Percentiles rank a stretch among this genome's conserved stretches.
phyloP scores from a whole-genome alignment of 1,284 basidiomycete genomes.

The Trametes hirsuta region DNA sequence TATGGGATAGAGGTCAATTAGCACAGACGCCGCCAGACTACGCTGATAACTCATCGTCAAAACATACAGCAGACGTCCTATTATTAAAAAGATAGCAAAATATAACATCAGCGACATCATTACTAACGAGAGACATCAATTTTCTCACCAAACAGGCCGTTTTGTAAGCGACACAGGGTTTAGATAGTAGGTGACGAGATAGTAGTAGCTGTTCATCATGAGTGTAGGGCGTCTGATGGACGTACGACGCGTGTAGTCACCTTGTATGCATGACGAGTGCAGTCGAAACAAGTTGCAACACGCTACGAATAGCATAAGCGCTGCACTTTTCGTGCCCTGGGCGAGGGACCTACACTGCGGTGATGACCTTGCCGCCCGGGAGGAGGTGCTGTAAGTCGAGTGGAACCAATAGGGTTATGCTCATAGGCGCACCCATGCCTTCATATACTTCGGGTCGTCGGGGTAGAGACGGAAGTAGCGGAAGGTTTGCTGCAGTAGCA shows the following conservation, averaged over 20 bases:
- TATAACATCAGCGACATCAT: not conserved
- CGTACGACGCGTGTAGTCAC: too few species aligned
- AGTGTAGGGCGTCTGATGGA: not conserved
- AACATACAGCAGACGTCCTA: not conserved
- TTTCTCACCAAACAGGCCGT: not conserved
- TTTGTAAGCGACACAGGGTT: not conserved
- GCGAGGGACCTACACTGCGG: not conserved
- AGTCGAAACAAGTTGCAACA: not conserved
- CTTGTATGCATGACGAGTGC: not conserved
- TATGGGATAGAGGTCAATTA: too few species aligned
- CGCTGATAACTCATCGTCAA: too few species aligned
- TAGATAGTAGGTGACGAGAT: not conserved
- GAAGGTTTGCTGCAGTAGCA: slow-evolving; percentile 5
- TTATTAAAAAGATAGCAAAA: too few species aligned
- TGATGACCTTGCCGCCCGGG: not conserved
- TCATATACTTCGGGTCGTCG: not conserved
- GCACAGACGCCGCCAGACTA: too few species aligned
- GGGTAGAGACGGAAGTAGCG: slow-evolving; percentile 8
- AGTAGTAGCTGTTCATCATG: not conserved
- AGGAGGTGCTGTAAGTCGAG: not conserved
- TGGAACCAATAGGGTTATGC: not conserved
- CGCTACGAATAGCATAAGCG: not conserved
- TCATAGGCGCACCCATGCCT: not conserved
- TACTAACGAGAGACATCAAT: too few species aligned
- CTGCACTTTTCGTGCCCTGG: not conserved